Evolutionary conservation across 225 moss, liverwort and hornwort genomes (phyloP), one percentile per base, ranked within the genome.

Genomic region (Bryum argenteum): DNA sequence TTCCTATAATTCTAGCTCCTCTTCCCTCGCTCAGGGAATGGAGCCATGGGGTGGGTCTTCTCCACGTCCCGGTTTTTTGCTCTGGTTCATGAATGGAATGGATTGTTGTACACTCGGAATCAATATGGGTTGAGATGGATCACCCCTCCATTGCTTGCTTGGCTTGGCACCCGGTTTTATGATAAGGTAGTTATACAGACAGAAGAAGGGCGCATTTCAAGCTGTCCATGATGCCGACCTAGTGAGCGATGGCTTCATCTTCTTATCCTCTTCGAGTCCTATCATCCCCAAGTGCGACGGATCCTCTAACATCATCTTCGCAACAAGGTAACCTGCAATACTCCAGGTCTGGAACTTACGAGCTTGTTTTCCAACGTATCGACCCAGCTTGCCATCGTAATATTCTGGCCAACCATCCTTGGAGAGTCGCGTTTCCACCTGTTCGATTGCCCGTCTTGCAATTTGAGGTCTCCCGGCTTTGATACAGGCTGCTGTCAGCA

Each of bases 271-370:
- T 75, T 96, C 95, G 57, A 96, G 77, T 69, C 95, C 92, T 56
- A 96, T 96, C 95, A 96, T 96, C n/a, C 95, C 95, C 72, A 93
- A 70, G 72, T 91, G 95, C 54, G 95, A 96, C 55, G 95, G 95
- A 84, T 96, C 95, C 75, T 96, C 95, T 33, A 96, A 63, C 93
- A 96, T 91, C 93, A 91, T 91, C 73, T 96, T 96, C 6, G 95
- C 87, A n/a, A 96, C 95, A 66, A 96, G 83, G 62, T 96, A 96
- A 4, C 95, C 95, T 18, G 95, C 93, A 61, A 96, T 93, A 11
- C 93, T 93, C 95, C 95, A 96, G 11, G 95, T 96, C 65, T 96
- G 95, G 54, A 85, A 89, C 66, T 93, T 96, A 70, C 95, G 88
- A 45, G 95, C 95, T 69, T 96, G 95, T 77, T 96, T 96, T 44